These are phyloP conservation scores for Gigaspora rosea DNA, from an alignment of 192 early-diverging fungal genomes.

Conservation along the genomic window DNA sequence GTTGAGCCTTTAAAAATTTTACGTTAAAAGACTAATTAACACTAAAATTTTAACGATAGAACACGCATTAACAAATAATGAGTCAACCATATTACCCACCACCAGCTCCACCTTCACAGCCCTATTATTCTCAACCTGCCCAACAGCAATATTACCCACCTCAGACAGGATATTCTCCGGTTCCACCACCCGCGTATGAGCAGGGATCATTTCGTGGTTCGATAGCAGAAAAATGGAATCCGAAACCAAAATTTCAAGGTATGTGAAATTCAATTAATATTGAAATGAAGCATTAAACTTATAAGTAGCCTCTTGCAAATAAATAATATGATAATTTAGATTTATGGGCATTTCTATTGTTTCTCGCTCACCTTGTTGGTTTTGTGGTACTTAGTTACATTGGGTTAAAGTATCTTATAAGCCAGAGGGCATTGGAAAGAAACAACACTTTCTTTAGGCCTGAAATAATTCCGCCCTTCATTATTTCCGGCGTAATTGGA, in stretches of 20 bases:
- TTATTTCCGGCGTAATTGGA: slow-evolving; percentile 46
- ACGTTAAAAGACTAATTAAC: too few relatives aligned
- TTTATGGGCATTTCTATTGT: slow-evolving; percentile 43
- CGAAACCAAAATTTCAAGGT: slow-evolving; percentile 27
- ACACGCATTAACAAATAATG: background rate
- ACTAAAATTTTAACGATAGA: too few relatives aligned
- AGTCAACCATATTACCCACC: slow-evolving; percentile 26
- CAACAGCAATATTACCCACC: slow-evolving; percentile 24
- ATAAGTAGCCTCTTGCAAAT: too few relatives aligned
- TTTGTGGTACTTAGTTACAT: slow-evolving; percentile 39
- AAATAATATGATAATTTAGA: slow-evolving; percentile 8
- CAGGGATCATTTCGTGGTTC: background rate
- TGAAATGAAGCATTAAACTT: too few relatives aligned
- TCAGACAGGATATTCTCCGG: slow-evolving; percentile 8
- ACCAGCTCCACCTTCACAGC: background rate
- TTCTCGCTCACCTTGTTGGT: slow-evolving; percentile 38
- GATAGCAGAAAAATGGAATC: slow-evolving; percentile 29
- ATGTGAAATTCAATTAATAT: background rate
- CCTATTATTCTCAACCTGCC: background rate
- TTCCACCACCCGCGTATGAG: slow-evolving; percentile 31
- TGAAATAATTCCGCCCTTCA: slow-evolving; percentile 55
- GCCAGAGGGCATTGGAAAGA: slow-evolving; percentile 30
- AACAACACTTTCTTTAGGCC: slow-evolving; percentile 47
- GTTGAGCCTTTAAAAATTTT: too few relatives aligned
- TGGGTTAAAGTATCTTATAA: slow-evolving; percentile 34